Conservation (phyloP, 2,329 filamentous ascomycete species). For the Colletotrichum sp. region DNA sequence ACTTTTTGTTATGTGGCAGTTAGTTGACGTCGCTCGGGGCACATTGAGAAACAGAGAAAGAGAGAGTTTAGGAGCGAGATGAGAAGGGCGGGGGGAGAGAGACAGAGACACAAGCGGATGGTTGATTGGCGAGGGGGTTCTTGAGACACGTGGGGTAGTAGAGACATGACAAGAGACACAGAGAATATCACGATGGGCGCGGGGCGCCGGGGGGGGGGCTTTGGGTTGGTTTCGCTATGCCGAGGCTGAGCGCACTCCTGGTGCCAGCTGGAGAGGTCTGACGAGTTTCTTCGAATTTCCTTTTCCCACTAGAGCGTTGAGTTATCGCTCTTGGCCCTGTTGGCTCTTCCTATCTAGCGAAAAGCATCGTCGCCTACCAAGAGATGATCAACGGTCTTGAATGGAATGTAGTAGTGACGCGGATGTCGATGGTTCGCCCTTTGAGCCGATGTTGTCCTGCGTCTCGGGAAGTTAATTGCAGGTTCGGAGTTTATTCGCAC, state of each 20-base stretch:
- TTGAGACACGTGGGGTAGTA: neutral
- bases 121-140: neutral
- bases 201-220: neutral
- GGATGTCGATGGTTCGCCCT: neutral
- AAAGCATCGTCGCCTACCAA: neutral
- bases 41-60: neutral
- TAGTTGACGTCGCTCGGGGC: neutral
- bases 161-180: neutral
- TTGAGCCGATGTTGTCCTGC: neutral
- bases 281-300: neutral
- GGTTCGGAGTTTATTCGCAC: neutral
- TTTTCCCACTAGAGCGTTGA: neutral
- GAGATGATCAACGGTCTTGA: neutral
- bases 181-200: neutral
- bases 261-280: neutral
- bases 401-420: neutral
- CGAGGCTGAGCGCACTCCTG: neutral
- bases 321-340: neutral
- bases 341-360: neutral
- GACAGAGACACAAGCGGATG: neutral
- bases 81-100: neutral
- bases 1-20: neutral
- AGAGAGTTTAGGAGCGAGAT: neutral
- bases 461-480: neutral
- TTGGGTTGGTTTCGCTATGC: neutral